Conservation (phyloP, 371 early-diverging fungal species). For the Apophysomyces variabilis region DNA sequence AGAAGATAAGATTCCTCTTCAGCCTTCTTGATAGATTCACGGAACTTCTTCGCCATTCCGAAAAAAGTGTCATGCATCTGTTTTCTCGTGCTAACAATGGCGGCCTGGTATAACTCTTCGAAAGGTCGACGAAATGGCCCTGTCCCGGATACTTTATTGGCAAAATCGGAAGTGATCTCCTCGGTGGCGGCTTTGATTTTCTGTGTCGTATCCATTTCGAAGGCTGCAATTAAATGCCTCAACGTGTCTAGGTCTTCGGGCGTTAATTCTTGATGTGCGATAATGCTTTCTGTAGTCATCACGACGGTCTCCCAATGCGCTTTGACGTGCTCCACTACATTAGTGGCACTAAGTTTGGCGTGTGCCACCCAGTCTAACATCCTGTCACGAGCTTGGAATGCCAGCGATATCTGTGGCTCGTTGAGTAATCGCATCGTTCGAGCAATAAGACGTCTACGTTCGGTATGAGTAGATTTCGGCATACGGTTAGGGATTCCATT, state of each 20-base stretch:
- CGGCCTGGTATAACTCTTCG: slow-evolving; percentile 1
- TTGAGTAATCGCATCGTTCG: not conserved
- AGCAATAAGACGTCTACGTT: slow-evolving; percentile 6
- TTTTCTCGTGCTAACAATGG: not conserved
- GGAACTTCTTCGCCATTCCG: not conserved
- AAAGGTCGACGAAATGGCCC: slow-evolving; percentile 9
- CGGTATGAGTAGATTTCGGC: not conserved
- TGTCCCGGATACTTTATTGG: slow-evolving; percentile 4
- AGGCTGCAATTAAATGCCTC: not conserved
- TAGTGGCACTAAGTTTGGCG: not conserved
- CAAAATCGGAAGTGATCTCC: not conserved
- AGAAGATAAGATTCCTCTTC: not conserved
- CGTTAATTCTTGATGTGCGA: not conserved
- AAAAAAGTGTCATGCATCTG: not conserved
- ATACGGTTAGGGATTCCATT: not conserved
- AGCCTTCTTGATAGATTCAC: not conserved
- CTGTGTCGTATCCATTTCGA: not conserved
- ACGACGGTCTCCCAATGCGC: not conserved
- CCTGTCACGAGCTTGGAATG: not conserved
- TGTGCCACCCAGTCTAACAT: not conserved
- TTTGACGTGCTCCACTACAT: not conserved
- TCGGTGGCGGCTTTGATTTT: not conserved
- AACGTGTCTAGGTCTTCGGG: not conserved
- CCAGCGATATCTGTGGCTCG: not conserved
- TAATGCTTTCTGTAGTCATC: not conserved